Evolutionary conservation across 345 rosid genomes (phyloP).

Genomic region (Syzygium grande): DNA sequence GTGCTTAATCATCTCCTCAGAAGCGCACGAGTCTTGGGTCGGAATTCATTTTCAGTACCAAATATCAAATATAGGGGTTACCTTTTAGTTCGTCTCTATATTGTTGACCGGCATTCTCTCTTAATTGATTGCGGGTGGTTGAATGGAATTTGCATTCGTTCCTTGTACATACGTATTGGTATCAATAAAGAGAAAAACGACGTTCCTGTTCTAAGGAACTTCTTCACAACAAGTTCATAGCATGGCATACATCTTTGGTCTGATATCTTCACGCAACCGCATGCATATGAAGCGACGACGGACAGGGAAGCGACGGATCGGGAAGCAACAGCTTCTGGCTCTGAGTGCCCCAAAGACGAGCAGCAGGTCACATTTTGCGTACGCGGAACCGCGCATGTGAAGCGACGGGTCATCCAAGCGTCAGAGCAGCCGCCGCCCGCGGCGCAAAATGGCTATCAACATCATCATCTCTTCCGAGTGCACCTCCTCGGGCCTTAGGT

Average conservation of each 20-base stretch:
- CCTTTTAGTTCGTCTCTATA: not conserved
- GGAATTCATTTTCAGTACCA: not conserved
- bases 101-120: not conserved
- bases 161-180: not conserved
- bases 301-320: too few relatives aligned
- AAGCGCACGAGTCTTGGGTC: slow-evolving; percentile 3
- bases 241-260: not conserved
- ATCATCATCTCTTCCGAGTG: too few relatives aligned
- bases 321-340: too few relatives aligned
- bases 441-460: too few relatives aligned
- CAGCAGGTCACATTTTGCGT: not conserved
- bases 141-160: not conserved
- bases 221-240: not conserved
- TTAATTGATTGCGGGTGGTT: not conserved
- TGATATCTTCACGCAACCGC: not conserved
- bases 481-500: too few relatives aligned
- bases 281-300: too few relatives aligned
- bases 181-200: not conserved
- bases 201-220: not conserved
- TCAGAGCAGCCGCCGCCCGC: too few relatives aligned
- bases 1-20: slow-evolving; percentile 42
- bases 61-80: not conserved
- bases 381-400: not conserved
- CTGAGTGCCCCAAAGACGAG: not conserved
- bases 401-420: too few relatives aligned